These are phyloP conservation scores for Leishmania aethiopica DNA, from an alignment of 208 protist species.

Conservation along the genomic window DNA sequence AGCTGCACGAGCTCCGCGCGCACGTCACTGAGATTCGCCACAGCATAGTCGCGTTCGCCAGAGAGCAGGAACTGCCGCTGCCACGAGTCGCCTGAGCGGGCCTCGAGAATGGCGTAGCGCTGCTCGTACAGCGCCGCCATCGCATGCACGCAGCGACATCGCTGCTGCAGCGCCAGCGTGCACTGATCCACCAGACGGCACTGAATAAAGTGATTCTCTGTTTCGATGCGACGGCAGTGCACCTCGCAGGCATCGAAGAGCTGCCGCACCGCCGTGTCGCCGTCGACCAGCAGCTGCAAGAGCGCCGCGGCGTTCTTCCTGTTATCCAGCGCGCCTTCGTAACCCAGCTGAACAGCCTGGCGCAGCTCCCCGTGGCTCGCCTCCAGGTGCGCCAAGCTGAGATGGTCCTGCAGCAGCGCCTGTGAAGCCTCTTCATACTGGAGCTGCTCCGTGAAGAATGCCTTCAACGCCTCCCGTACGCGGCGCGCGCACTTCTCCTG, in stretches of 20 bases:
- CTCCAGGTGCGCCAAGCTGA: slow-evolving; percentile 61
- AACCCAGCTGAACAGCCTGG: slow-evolving; percentile 32
- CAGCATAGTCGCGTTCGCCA: slow-evolving; percentile 64
- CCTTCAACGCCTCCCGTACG: slow-evolving; percentile 78
- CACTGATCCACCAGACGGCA: slow-evolving; percentile 51
- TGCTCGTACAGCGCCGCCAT: slow-evolving; percentile 60
- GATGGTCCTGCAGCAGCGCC: slow-evolving; percentile 57
- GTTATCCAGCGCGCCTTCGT: slow-evolving; percentile 35
- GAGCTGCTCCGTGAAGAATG: slow-evolving; percentile 69
- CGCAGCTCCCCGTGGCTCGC: slow-evolving; percentile 61
- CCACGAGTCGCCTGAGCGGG: slow-evolving; percentile 33
- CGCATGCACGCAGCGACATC: slow-evolving; percentile 64
- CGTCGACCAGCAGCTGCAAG: slow-evolving; percentile 35
- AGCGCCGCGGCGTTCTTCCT: slow-evolving; percentile 26
- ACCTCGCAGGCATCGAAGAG: slow-evolving; percentile 62
- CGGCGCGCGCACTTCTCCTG: slow-evolving; percentile 79
- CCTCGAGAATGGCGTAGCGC: slow-evolving; percentile 46
- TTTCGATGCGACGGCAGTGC: slow-evolving; percentile 40
- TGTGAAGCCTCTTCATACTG: slow-evolving; percentile 64
- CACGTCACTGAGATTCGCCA: slow-evolving; percentile 61
- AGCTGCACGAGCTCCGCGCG: slow-evolving; percentile 48
- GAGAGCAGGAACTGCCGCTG: slow-evolving; percentile 74
- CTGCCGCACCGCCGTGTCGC: slow-evolving; percentile 35
- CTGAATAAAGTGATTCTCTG: slow-evolving; percentile 60
- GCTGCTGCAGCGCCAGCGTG: slow-evolving; percentile 49